These are phyloP conservation scores for Penstemon eatonii DNA, from an alignment of 257 asterid species.

Conservation along the genomic window DNA sequence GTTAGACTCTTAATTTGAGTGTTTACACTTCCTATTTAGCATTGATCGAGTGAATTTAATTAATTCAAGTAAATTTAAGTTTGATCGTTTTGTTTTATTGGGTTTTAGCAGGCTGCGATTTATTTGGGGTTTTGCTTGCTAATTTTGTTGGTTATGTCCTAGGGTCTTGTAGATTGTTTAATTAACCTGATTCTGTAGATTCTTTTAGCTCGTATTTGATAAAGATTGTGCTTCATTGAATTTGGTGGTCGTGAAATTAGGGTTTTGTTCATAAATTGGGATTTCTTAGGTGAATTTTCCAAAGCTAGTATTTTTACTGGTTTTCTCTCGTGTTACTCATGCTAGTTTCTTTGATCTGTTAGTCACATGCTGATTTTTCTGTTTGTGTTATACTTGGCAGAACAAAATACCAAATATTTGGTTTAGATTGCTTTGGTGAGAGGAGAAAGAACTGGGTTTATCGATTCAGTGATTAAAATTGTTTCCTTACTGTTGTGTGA, in stretches of 20 bases:
- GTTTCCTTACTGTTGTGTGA: neutral
- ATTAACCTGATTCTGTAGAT: conserved; percentile 22
- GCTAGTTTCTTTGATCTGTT: conserved; percentile 18
- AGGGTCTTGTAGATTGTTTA: conserved; percentile 8
- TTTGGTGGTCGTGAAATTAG: conserved; percentile 35
- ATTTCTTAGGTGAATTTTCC: conserved; percentile 15
- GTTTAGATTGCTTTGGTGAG: conserved; percentile 11
- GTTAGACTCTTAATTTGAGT: conserved; percentile 29
- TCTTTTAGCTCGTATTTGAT: conserved; percentile 22
- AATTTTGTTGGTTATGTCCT: neutral
- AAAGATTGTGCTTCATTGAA: conserved; percentile 29
- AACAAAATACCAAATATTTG: conserved; percentile 8
- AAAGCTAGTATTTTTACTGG: neutral
- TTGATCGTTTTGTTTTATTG: conserved; percentile 38
- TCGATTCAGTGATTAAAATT: conserved; percentile 23
- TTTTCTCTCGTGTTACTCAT: neutral
- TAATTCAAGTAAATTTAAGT: conserved; percentile 29
- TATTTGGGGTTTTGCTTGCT: conserved; percentile 25
- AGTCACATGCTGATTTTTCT: conserved; percentile 17
- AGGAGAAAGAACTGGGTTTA: conserved; percentile 6
- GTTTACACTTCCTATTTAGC: neutral
- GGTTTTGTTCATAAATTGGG: conserved; percentile 34
- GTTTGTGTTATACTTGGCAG: conserved; percentile 27
- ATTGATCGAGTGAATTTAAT: conserved; percentile 19
- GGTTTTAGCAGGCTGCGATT: conserved; percentile 8